Evolutionary conservation across 495 filamentous ascomycete species (phyloP).

Genomic region (Neurospora sp.): DNA sequence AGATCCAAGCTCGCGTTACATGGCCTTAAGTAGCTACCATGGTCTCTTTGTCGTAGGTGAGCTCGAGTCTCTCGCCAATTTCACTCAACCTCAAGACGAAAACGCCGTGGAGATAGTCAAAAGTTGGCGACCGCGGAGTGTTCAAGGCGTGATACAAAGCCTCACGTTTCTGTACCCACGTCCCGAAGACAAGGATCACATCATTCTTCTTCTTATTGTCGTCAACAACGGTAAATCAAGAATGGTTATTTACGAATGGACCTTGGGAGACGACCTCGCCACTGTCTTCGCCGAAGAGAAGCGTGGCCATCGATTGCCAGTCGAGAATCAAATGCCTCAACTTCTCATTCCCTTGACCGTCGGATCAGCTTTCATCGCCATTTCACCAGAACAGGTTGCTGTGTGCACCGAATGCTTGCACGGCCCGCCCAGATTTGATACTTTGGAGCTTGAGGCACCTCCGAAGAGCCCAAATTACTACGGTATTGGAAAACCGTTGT

Average conservation of each 20-base stretch:
- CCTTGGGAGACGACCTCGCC: slow-evolving; percentile 29
- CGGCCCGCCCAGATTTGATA: slow-evolving; percentile 35
- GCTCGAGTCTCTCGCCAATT: slow-evolving; percentile 38
- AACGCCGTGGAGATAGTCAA: slow-evolving; percentile 33
- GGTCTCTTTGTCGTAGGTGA: slow-evolving; percentile 47
- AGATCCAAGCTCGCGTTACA: slow-evolving; percentile 54
- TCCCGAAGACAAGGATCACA: slow-evolving; percentile 49
- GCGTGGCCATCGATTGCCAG: slow-evolving; percentile 40
- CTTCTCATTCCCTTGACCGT: slow-evolving; percentile 60
- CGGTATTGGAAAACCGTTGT: slow-evolving; percentile 32
- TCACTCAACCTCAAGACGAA: slow-evolving; percentile 30
- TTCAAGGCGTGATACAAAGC: slow-evolving; percentile 68
- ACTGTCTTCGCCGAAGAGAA: slow-evolving; percentile 28
- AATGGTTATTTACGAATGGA: slow-evolving; percentile 70
- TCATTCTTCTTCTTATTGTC: slow-evolving; percentile 68
- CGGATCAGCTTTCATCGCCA: slow-evolving; percentile 51
- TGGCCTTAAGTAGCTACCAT: slow-evolving; percentile 33
- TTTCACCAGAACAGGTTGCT: slow-evolving; percentile 47
- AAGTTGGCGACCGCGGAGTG: slow-evolving; percentile 43
- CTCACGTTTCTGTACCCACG: slow-evolving; percentile 79
- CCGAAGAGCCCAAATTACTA: slow-evolving; percentile 27
- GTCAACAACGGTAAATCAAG: slow-evolving; percentile 48
- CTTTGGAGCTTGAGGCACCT: slow-evolving; percentile 19
- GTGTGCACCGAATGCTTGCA: slow-evolving; percentile 48
- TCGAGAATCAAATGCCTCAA: slow-evolving; percentile 51